Base-by-base conservation (phyloP, 495 filamentous ascomycete genomes). In the Penicillium waksmanii region DNA sequence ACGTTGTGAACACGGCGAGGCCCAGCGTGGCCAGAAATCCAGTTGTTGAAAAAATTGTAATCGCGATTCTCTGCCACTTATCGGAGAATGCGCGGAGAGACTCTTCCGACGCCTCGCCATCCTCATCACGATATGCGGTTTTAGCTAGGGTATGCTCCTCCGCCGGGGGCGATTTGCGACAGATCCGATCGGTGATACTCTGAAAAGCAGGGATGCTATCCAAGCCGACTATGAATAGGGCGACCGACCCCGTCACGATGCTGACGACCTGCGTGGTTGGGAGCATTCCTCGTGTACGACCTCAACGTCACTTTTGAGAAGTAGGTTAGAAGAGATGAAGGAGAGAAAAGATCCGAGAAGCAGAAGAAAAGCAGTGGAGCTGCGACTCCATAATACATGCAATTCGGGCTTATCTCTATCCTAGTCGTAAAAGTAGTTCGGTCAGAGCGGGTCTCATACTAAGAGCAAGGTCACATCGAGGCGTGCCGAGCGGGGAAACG, bases 51-150 rank as follows among this genome's bases (percentile, higher is more conserved):
- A 65, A 61, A 13, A 67, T 0, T 8, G 56, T 62, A 31, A 73
- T 71, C 10, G 51, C 56, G 2, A 61, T 44, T 21, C 66, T 54
- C 21, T 67, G 68, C 68, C 67, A 70, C 57, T 55, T 63, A 49
- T 73, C 72, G 10, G 70, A 73, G 43, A 73, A 74, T 3, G 56
- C 67, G 0, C 59, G 62, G 5, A 73, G 53, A 3, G 72, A 73
- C 53, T 69, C 68, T 40, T 65, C 62, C 7, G 68, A 66, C 2
- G 70, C 72, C 17, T 71, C 66, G 11, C 72, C 72, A 49, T 74
- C 72, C 15, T 71, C 64, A 50, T 74, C 72, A 18, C 67, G 54
- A 47, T 74, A 74, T 9, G 43, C 64, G 4, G 57, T 58, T 33
- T 64, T 65, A 5, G 65, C 68, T 18, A 69, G 10, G 10, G 36